Evolutionary conservation across 352 stramenopile species (phyloP), one percentile per base, ranked within the genome.

Genomic region (Pythium dissimile): DNA sequence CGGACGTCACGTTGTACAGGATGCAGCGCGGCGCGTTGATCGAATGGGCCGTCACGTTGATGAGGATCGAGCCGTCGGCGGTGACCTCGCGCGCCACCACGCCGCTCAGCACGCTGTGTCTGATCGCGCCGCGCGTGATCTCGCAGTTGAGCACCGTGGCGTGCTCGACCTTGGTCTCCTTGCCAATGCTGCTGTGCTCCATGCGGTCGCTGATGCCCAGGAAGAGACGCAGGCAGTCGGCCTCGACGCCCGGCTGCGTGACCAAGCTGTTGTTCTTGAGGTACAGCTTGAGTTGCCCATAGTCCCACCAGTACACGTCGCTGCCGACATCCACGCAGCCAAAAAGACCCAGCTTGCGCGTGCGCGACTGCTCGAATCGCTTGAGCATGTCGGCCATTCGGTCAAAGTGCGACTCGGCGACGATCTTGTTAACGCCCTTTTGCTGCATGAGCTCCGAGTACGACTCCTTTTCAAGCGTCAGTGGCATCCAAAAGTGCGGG

Each of bases 221-320:
- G 67, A 95, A 95, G 47, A 57, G 63, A 15, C 86, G 84, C 53
- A 95, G 59, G 49, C 80, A 91, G 48, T 92, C 77, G 18, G 86
- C 84, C 47, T 95, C 86, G 4, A 92, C 77, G 13, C 82, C 80
- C 0, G 72, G 64, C 64, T 98, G 77, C 41, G 94, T 91, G 52
- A 99, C 77, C n/a, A 98, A 78, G 5, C 88, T 72, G 66, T 98
- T 97, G 80, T 99, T 99, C 64, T 95, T 96, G 41, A 97, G 86
- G 76, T 99, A 99, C n/a, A 99, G 80, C 77, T 98, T 98, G 37
- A 99, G 78, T 72, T 98, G 95, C 38, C 97, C 97, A 73, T 99
- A 99, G 82, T 99, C 97, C 96, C 95, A 99, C 97, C 96, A 99
- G 82, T 97, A 98, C 21, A 97, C 94, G 56, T 97, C 84, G 56